Evolutionary conservation across 2,329 filamentous ascomycete genomes (phyloP).

Genomic region (Parafenestella ontariensis): DNA sequence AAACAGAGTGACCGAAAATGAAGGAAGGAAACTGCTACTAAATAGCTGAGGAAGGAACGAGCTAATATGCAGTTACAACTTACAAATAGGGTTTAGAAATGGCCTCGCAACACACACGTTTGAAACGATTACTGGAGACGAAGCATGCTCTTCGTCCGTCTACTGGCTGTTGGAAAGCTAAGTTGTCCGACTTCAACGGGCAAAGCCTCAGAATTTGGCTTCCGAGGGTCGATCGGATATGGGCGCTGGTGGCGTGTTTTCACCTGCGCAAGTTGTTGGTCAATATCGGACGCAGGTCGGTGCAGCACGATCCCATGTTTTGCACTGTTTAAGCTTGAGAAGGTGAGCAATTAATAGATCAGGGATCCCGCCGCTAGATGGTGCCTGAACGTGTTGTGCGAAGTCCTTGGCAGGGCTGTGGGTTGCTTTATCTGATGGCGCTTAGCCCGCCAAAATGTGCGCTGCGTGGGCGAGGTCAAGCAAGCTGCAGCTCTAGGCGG

Average conservation of each 20-base stretch:
- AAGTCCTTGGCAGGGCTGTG: constrained; percentile 14
- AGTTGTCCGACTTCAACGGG: not conserved
- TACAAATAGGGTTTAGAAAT: not conserved
- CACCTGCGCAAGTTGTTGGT: constrained; percentile 24
- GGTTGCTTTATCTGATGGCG: not conserved
- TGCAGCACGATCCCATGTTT: constrained; percentile 21
- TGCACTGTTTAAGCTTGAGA: constrained; percentile 4
- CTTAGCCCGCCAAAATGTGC: constrained; percentile 5
- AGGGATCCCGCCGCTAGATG: not conserved
- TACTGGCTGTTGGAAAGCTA: not conserved
- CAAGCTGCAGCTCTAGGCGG: constrained; percentile 25
- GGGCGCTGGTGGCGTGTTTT: constrained; percentile 2
- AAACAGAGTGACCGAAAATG: not conserved
- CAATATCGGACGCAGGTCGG: constrained; percentile 7
- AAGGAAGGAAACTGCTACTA: not conserved
- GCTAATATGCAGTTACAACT: not conserved
- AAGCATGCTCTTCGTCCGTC: constrained; percentile 4
- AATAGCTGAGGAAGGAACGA: not conserved
- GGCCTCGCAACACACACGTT: not conserved
- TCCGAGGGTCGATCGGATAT: not conserved
- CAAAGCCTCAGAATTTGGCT: not conserved
- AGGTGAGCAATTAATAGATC: not conserved
- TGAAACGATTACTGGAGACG: constrained; percentile 2
- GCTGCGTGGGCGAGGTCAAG: too few relatives aligned
- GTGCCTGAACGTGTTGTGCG: not conserved